Evolutionary conservation across 1,284 basidiomycete species (phyloP).

Genomic region (Papiliotrema laurentii): DNA sequence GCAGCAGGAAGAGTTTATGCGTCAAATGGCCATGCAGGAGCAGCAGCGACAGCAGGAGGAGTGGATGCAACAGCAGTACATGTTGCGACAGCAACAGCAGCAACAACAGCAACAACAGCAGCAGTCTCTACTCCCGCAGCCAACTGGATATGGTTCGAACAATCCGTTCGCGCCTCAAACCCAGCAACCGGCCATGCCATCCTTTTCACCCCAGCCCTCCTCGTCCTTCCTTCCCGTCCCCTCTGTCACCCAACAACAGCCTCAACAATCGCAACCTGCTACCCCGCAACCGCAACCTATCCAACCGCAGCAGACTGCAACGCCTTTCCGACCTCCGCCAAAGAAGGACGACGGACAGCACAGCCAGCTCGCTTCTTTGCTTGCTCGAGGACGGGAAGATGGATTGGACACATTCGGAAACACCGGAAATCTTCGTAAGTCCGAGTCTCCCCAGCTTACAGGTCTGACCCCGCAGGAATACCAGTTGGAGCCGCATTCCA

Average conservation of each 20-base stretch:
- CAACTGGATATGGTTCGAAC: conserved; percentile 73
- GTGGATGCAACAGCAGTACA: conserved; percentile 49
- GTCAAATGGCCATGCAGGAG: conserved; percentile 44
- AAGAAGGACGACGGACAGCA: conserved; percentile 62
- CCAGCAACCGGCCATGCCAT: conserved; percentile 47
- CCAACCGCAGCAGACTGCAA: conserved; percentile 23
- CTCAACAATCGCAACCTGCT: conserved; percentile 15
- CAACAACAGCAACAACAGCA: conserved; percentile 56
- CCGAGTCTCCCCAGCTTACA: conserved; percentile 9
- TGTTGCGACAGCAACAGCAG: conserved; percentile 60
- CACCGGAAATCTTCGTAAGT: conserved; percentile 65
- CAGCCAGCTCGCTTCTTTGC: conserved; percentile 67
- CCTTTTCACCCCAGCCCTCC: conserved; percentile 16
- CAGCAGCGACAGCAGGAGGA: conserved; percentile 47
- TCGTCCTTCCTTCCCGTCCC: conserved; percentile 34
- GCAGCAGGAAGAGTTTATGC: conserved; percentile 49
- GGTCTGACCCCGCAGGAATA: conserved; percentile 53
- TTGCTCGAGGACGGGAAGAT: conserved; percentile 73
- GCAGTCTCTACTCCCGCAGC: conserved; percentile 53
- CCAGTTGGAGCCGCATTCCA: conserved; percentile 56
- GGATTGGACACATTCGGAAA: conserved; percentile 95
- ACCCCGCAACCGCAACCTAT: too few relatives aligned
- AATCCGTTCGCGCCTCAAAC: conserved; percentile 73
- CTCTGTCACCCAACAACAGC: conserved; percentile 12
- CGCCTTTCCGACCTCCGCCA: conserved; percentile 33